Evolutionary conservation across 371 early-diverging fungal species (phyloP).

Genomic region (Mucor ambiguus): DNA sequence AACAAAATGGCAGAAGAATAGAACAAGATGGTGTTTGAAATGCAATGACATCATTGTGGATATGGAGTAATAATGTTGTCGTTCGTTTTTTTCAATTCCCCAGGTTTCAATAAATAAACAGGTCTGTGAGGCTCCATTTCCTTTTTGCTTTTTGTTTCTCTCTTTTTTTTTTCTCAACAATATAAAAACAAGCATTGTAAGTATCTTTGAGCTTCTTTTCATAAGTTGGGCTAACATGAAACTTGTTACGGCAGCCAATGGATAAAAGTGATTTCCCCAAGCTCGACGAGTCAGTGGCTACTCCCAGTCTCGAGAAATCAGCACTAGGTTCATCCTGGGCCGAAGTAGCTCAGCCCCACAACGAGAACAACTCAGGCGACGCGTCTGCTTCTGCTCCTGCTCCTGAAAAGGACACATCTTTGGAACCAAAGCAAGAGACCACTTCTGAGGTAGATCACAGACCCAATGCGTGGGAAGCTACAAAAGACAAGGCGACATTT

Average conservation of each 20-base stretch:
- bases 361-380: not conserved
- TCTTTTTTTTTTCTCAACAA: not conserved
- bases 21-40: not conserved
- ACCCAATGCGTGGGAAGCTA: slow-evolving; percentile 21
- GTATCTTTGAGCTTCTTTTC: not conserved
- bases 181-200: not conserved
- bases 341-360: slow-evolving; percentile 25
- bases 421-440: not conserved
- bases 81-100: slow-evolving; percentile 4
- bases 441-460: slow-evolving; percentile 7
- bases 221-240: not conserved
- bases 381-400: slow-evolving; percentile 3
- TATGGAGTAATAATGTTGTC: not conserved
- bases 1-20: not conserved
- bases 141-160: not conserved
- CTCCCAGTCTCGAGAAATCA: slow-evolving; percentile 3
- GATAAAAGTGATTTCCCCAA: slow-evolving; percentile 29
- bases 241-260: slow-evolving; percentile 5
- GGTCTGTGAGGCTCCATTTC: not conserved
- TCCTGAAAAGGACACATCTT: not conserved
- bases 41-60: not conserved
- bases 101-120: slow-evolving; percentile 4
- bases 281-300: slow-evolving; percentile 18
- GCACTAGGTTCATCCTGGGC: slow-evolving; percentile 34
- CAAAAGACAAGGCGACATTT: slow-evolving; percentile 22